These are phyloP conservation scores for Candida insectorum DNA, from an alignment of 805 yeast species.

Conservation along the genomic window DNA sequence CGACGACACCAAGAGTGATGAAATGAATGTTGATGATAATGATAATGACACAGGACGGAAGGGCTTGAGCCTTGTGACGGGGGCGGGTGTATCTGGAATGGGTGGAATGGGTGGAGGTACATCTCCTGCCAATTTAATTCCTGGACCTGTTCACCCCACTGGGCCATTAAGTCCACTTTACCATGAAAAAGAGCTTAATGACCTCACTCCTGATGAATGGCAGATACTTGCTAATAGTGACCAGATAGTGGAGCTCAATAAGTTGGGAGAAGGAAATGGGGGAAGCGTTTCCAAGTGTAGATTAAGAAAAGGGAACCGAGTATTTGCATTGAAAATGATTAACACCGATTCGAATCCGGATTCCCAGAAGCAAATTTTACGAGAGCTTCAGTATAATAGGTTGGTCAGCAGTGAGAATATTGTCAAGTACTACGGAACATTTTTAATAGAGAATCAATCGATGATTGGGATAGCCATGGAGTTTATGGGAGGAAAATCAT, in stretches of 20 bases:
- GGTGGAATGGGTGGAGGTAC: too few species aligned
- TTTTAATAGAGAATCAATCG: constrained; percentile 68
- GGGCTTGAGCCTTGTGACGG: too few species aligned
- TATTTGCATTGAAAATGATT: constrained; percentile 81
- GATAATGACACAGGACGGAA: too few species aligned
- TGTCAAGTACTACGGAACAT: constrained; percentile 91
- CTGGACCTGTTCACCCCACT: constrained; percentile 5
- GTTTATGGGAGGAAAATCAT: constrained; percentile 88
- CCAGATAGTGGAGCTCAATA: constrained; percentile 63
- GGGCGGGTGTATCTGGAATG: too few species aligned
- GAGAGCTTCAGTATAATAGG: constrained; percentile 87
- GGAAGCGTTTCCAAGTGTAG: constrained; percentile 84
- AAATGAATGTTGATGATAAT: too few species aligned
- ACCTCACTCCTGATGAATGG: constrained; percentile 77
- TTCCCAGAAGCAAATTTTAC: constrained; percentile 80
- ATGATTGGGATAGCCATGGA: constrained; percentile 96
- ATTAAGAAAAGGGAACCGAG: constrained; percentile 49
- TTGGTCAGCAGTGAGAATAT: constrained; percentile 80
- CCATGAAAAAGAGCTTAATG: constrained; percentile 16
- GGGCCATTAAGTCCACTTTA: constrained; percentile 7
- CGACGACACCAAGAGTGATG: too few species aligned
- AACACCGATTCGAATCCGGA: constrained; percentile 80
- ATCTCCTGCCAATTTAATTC: constrained; percentile 2
- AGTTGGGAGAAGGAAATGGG: constrained; percentile 92
- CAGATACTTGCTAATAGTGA: constrained; percentile 52